Conservation (phyloP, 2,329 filamentous ascomycete species). For the Hymenoscyphus salicellus region DNA sequence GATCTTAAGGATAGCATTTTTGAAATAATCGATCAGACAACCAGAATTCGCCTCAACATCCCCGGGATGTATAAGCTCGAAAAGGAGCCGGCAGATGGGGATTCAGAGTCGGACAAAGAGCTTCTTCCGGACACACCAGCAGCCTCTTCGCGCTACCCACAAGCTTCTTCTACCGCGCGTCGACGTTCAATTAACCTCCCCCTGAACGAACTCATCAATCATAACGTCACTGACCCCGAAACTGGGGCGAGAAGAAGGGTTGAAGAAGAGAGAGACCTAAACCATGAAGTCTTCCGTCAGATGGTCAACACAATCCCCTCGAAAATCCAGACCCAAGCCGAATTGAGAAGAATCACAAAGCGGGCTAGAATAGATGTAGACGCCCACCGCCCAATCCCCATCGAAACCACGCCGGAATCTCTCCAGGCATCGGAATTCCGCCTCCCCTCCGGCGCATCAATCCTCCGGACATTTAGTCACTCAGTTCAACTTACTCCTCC, state of each 20-base stretch:
- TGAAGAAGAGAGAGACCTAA: neutral
- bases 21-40: neutral
- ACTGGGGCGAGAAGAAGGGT: neutral
- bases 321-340: neutral
- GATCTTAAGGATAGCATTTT: neutral
- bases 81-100: neutral
- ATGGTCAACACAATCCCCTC: neutral
- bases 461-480: conserved; percentile 19
- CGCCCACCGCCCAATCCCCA: too few species aligned
- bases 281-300: neutral
- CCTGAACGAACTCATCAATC: neutral
- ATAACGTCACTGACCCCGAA: neutral
- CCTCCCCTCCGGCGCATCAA: conserved; percentile 8
- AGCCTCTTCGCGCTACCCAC: neutral
- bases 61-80: neutral
- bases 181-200: neutral
- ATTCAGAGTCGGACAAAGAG: neutral
- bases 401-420: too few species aligned
- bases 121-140: neutral
- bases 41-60: neutral
- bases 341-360: neutral
- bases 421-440: neutral
- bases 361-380: neutral
- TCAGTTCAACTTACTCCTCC: conserved; percentile 23
- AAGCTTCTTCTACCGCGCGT: neutral